Percentiles rank a stretch among this genome's conserved stretches.
These are phyloP conservation scores for Paramecium sonneborni DNA, from an alignment of 73 alveolate species.

Conservation along the genomic window DNA sequence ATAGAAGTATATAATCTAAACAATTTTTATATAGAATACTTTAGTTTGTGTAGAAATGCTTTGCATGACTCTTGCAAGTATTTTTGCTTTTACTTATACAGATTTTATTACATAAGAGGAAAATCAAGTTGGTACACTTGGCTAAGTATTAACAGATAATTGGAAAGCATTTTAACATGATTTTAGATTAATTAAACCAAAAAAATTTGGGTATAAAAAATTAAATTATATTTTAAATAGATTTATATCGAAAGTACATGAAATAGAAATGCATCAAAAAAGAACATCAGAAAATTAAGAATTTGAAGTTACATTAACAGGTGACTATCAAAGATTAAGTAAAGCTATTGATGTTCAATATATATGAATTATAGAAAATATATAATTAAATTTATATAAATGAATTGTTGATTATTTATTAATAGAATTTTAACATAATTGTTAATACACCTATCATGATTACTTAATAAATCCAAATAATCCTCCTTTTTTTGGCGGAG, in stretches of 20 bases:
- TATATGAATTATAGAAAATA: conserved; percentile 5
- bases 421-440: not conserved
- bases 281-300: not conserved
- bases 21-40: conserved; percentile 29
- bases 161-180: conserved; percentile 64
- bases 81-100: conserved; percentile 47
- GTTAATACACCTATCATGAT: not conserved
- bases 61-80: conserved; percentile 60
- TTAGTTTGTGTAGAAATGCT: conserved; percentile 65
- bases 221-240: not conserved
- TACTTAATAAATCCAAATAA: conserved; percentile 28
- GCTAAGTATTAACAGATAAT: conserved; percentile 55
- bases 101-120: not conserved
- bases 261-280: not conserved
- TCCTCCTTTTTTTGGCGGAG: conserved; percentile 2
- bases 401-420: not conserved
- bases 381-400: not conserved
- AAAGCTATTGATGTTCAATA: conserved; percentile 39
- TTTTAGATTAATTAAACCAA: conserved; percentile 65
- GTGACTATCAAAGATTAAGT: conserved; percentile 10
- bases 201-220: conserved; percentile 43
- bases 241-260: conserved; percentile 29
- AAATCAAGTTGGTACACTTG: conserved; percentile 29
- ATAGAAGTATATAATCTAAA: not conserved
- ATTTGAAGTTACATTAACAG: not conserved